Percentiles rank a stretch among this genome's conserved stretches.
Evolutionary conservation across 257 asterid genomes (phyloP).

Genomic region (Ajuga chamaepitys): DNA sequence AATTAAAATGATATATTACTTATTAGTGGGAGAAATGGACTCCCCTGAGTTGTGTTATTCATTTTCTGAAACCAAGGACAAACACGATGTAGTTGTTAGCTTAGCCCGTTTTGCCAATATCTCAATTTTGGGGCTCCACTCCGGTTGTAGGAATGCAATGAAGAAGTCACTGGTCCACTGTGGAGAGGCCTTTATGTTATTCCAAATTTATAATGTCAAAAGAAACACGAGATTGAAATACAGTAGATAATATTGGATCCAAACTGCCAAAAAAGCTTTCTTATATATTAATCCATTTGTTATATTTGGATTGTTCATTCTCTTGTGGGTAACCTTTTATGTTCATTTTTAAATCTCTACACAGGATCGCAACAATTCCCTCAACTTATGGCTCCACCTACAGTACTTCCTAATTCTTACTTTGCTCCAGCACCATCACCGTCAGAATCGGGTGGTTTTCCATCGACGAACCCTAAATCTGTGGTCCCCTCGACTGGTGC

Average conservation of each 20-base stretch:
- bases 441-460: constrained; percentile 57
- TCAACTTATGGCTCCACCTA: constrained; percentile 60
- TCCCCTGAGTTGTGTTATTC: not conserved
- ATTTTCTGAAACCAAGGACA: not conserved
- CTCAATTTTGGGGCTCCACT: not conserved
- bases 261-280: no score
- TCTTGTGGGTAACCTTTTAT: no score
- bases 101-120: not conserved
- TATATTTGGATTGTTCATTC: no score
- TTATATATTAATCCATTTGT: no score
- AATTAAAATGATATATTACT: no score
- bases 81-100: not conserved
- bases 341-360: not conserved
- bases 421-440: constrained; percentile 92
- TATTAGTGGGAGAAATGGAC: no score
- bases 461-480: constrained; percentile 34
- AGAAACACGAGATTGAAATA: not conserved
- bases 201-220: no score
- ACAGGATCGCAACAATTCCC: constrained; percentile 87
- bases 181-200: no score
- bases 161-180: no score
- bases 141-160: no score
- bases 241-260: no score
- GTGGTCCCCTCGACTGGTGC: constrained; percentile 59
- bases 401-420: constrained; percentile 39